These are phyloP conservation scores for Rhynchospora tenuis DNA, from an alignment of 176 grass and related monocot genomes.

Conservation along the genomic window DNA sequence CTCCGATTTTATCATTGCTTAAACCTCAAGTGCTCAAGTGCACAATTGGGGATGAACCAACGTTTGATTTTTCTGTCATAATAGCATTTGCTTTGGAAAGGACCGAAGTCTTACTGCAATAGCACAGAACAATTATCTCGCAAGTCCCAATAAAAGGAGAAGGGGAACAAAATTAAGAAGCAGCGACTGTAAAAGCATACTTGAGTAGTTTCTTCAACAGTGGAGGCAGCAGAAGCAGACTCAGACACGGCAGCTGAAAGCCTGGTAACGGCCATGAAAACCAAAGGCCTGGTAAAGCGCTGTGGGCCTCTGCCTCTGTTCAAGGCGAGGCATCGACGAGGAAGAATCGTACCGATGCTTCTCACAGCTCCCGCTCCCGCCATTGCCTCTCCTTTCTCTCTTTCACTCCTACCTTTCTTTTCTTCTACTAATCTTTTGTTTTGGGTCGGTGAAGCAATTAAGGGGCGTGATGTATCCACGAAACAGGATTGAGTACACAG, in stretches of 20 bases:
- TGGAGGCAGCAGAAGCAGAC: not conserved
- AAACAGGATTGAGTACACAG: not conserved
- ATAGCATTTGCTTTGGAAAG: not conserved
- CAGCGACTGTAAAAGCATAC: not conserved
- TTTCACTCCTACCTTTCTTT: not conserved
- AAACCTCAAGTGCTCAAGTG: not conserved
- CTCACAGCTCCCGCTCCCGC: conserved; percentile 19
- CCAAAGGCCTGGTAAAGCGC: not conserved
- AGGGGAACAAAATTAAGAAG: not conserved
- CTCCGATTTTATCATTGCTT: not conserved
- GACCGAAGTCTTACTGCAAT: not conserved
- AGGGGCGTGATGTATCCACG: not conserved
- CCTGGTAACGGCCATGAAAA: not conserved
- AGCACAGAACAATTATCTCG: not conserved
- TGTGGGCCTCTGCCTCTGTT: not conserved
- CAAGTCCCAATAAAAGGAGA: not conserved
- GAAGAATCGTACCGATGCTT: not conserved
- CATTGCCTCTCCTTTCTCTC: conserved; percentile 22
- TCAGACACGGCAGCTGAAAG: not conserved
- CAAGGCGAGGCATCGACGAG: not conserved
- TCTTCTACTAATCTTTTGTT: not conserved
- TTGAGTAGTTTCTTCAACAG: not conserved
- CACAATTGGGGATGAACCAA: not conserved
- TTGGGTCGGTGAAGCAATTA: not conserved
- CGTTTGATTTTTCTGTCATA: not conserved